A percentile compares a stretch with the other conserved stretches of the same genome.
Conservation (phyloP, 176 grass and related monocot genomes). For the Neostapfia colusana region DNA sequence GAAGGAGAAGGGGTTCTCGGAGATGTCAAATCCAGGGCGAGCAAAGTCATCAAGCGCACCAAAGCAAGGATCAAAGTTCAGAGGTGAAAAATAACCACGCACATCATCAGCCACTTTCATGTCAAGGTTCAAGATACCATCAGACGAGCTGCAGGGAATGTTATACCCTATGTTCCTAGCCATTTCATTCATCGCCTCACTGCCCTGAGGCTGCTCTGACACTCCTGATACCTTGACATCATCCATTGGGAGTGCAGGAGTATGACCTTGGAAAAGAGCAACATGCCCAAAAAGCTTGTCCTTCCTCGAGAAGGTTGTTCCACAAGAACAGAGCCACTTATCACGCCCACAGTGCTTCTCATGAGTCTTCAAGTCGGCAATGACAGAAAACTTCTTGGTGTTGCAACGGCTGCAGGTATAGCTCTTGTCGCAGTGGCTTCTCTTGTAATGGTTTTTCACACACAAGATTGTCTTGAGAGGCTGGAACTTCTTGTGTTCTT, state of each 20-base stretch:
- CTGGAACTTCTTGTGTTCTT: conserved; percentile 92
- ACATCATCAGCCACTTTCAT: conserved; percentile 60
- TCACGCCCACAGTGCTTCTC: conserved; percentile 88
- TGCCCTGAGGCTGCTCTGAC: conserved; percentile 42
- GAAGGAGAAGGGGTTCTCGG: conserved; percentile 63
- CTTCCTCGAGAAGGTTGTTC: conserved; percentile 82
- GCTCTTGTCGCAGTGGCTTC: conserved; percentile 96
- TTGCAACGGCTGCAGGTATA: conserved; percentile 90
- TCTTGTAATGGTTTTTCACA: conserved; percentile 94
- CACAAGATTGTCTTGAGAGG: conserved; percentile 89
- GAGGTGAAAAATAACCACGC: conserved; percentile 58
- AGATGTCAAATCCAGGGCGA: conserved; percentile 59
- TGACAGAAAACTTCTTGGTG: conserved; percentile 85
- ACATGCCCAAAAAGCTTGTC: conserved; percentile 92
- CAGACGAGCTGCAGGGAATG: conserved; percentile 44
- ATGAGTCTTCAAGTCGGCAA: conserved; percentile 81
- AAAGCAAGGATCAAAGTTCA: conserved; percentile 73
- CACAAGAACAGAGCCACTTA: conserved; percentile 89
- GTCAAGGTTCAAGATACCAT: conserved; percentile 50
- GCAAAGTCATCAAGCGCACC: conserved; percentile 67
- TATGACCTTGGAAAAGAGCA: conserved; percentile 84
- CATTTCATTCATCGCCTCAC: conserved; percentile 44
- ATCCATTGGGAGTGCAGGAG: conserved; percentile 68
- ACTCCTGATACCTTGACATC: conserved; percentile 52
- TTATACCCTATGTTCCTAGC: conserved; percentile 40